These are phyloP conservation scores for Ascochyta rabiei DNA, from an alignment of 2,329 filamentous ascomycete genomes.

Conservation along the genomic window DNA sequence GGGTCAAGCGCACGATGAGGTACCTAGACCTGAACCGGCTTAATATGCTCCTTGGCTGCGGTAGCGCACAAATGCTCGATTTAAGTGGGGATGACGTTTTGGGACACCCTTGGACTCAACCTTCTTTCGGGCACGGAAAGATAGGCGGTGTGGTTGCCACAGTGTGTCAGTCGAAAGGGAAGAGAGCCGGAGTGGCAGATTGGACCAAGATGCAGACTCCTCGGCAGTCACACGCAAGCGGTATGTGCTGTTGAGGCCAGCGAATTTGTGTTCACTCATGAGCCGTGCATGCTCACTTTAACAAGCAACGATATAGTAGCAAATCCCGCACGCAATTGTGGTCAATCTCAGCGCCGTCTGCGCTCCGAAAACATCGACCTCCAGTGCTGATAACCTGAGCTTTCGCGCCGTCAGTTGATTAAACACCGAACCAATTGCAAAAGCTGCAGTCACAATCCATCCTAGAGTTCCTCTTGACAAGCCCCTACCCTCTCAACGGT, in stretches of 20 bases:
- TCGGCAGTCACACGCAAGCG: not conserved
- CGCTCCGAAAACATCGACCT: conserved; percentile 4
- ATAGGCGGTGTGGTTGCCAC: conserved; percentile 6
- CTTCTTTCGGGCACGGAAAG: conserved; percentile 6
- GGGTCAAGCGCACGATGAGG: not conserved
- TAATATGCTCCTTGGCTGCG: conserved; percentile 17
- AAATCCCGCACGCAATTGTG: not conserved
- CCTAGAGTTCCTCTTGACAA: not conserved
- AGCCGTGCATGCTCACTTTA: not conserved
- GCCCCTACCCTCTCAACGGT: not conserved
- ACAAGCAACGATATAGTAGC: not conserved
- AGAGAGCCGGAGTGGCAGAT: not conserved
- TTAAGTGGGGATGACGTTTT: conserved; percentile 21
- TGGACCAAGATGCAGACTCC: not conserved
- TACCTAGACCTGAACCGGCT: conserved; percentile 5
- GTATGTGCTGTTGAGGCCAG: not conserved
- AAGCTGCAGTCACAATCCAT: too few species aligned
- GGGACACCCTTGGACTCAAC: conserved; percentile 16
- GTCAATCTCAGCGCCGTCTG: not conserved
- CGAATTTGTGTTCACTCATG: not conserved
- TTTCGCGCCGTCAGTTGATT: not conserved
- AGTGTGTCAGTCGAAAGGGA: conserved; percentile 1
- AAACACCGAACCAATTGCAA: conserved; percentile 13
- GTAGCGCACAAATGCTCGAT: conserved; percentile 22
- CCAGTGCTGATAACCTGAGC: conserved; percentile 10